These are phyloP conservation scores for Dovyalis caffra DNA, from an alignment of 345 rosid species.

Conservation along the genomic window DNA sequence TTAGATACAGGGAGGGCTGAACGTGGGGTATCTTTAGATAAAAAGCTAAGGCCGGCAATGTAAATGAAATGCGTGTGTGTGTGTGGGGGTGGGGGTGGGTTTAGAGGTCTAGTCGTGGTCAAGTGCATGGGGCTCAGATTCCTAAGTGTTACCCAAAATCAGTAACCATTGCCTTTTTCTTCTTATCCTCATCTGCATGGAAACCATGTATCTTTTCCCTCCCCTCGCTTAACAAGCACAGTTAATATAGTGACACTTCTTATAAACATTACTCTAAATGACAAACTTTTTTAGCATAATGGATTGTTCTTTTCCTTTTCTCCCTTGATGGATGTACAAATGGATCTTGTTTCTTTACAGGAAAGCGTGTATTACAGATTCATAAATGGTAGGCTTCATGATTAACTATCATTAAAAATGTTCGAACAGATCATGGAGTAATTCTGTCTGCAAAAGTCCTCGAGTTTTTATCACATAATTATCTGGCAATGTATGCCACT, in stretches of 20 bases:
- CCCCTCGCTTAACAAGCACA: not conserved
- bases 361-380: no score
- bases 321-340: no score
- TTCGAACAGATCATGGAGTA: not conserved
- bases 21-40: not conserved
- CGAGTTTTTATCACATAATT: not conserved
- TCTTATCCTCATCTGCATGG: conserved; percentile 15
- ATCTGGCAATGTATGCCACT: no score
- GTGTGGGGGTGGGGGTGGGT: not conserved
- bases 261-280: not conserved
- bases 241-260: not conserved
- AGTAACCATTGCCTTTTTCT: conserved; percentile 10
- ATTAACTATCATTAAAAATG: no score
- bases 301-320: no score
- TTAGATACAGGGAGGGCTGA: not conserved
- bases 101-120: conserved; percentile 20
- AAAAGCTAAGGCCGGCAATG: not conserved
- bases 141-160: not conserved
- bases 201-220: not conserved
- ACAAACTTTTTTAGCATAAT: not conserved
- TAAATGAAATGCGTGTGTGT: not conserved
- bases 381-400: no score
- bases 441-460: not conserved
- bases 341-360: no score
- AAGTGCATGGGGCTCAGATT: conserved; percentile 7